Evolutionary conservation across 371 early-diverging fungal genomes (phyloP).

Genomic region (Basidiobolus meristosporus): DNA sequence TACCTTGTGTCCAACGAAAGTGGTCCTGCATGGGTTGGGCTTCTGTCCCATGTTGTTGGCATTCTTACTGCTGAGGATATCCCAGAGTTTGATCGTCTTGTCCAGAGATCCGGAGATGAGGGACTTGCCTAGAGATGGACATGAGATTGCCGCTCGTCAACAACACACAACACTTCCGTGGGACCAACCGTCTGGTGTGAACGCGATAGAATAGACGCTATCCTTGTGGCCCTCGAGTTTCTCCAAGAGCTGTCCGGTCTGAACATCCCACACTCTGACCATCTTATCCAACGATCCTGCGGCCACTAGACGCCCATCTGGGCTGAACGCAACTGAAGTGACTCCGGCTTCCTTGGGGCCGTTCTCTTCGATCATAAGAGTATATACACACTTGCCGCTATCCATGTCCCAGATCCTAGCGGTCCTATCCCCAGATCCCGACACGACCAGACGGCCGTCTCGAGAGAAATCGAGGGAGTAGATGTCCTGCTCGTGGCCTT

Average conservation of each 20-base stretch:
- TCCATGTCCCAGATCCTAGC: conserved; percentile 78
- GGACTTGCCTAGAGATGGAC: conserved; percentile 14
- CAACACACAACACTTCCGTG: too few species aligned
- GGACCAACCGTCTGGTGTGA: conserved; percentile 75
- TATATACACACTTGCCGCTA: conserved; percentile 43
- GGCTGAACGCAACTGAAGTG: conserved; percentile 82
- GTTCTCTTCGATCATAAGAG: conserved; percentile 59
- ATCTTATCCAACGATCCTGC: conserved; percentile 84
- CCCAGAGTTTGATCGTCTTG: conserved; percentile 91
- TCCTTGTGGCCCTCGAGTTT: conserved; percentile 91
- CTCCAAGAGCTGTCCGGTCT: conserved; percentile 60
- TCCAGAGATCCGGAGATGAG: conserved; percentile 91
- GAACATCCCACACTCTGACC: conserved; percentile 86
- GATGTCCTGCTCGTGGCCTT: conserved; percentile 93
- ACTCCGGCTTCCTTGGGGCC: conserved; percentile 83
- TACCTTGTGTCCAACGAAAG: conserved; percentile 44
- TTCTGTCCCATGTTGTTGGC: conserved; percentile 5
- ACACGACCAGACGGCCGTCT: conserved; percentile 79
- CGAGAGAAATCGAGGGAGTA: conserved; percentile 90
- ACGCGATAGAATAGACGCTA: conserved; percentile 90
- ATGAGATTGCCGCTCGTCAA: too few species aligned
- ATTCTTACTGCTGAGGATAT: conserved; percentile 17
- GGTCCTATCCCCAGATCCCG: conserved; percentile 90
- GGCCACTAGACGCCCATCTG: conserved; percentile 62
- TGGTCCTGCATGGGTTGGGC: conserved; percentile 22